A percentile compares a stretch with the other conserved stretches of the same genome.
These are phyloP conservation scores for Neurospora sp. DNA, from an alignment of 495 filamentous ascomycete species.

Conservation along the genomic window DNA sequence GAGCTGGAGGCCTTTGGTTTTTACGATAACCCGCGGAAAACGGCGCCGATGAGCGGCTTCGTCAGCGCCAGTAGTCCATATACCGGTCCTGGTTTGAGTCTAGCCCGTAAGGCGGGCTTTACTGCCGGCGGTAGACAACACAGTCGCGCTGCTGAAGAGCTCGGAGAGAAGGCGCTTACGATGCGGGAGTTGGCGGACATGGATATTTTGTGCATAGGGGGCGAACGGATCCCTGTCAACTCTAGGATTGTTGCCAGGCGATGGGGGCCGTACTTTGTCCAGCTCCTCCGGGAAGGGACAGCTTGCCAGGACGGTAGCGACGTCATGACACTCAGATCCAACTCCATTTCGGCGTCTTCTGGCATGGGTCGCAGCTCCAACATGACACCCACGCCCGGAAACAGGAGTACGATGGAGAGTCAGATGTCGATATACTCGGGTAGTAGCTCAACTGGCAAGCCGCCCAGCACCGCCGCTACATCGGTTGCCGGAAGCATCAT, in stretches of 20 bases:
- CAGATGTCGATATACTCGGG: slow-evolving; percentile 45
- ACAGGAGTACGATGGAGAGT: slow-evolving; percentile 43
- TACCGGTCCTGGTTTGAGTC: slow-evolving; percentile 37
- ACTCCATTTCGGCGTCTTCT: slow-evolving; percentile 28
- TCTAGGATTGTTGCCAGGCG: slow-evolving; percentile 75
- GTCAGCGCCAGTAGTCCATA: slow-evolving; percentile 68
- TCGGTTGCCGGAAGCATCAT: slow-evolving; percentile 21
- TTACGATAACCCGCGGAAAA: slow-evolving; percentile 82
- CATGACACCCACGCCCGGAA: slow-evolving; percentile 71
- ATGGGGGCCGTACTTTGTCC: slow-evolving; percentile 94
- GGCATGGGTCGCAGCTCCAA: slow-evolving; percentile 60
- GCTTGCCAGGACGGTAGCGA: slow-evolving; percentile 46
- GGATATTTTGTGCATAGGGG: slow-evolving; percentile 84
- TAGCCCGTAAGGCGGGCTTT: slow-evolving; percentile 51
- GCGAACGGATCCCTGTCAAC: slow-evolving; percentile 88
- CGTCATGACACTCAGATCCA: slow-evolving; percentile 32
- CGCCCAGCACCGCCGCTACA: slow-evolving; percentile 27
- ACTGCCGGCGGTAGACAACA: slow-evolving; percentile 57
- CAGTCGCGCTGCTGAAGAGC: slow-evolving; percentile 64
- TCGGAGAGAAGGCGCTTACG: slow-evolving; percentile 69
- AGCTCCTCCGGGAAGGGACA: slow-evolving; percentile 69
- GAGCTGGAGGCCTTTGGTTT: slow-evolving; percentile 95
- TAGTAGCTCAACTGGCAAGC: slow-evolving; percentile 30
- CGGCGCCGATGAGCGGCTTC: slow-evolving; percentile 67
- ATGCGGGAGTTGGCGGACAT: slow-evolving; percentile 89